Evolutionary conservation across 1,284 basidiomycete genomes (phyloP).

Genomic region (Bjerkandera adusta): DNA sequence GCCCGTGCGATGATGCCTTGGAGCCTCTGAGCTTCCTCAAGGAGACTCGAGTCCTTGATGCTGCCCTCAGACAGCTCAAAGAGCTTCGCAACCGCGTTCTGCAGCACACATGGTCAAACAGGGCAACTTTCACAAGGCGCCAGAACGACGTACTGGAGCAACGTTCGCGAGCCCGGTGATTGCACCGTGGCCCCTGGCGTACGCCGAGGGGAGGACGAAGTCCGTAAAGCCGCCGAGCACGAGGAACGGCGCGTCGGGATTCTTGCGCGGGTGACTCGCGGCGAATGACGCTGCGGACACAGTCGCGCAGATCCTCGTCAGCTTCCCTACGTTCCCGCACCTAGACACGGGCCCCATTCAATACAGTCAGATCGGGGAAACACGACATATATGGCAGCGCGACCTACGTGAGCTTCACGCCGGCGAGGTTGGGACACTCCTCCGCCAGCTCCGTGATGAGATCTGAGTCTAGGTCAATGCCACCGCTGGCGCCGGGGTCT

Average conservation of each 20-base stretch:
- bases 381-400: neutral
- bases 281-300: constrained; percentile 62
- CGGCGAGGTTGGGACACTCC: constrained; percentile 71
- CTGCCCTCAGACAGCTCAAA: constrained; percentile 60
- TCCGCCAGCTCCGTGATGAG: constrained; percentile 76
- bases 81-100: constrained; percentile 63
- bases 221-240: constrained; percentile 58
- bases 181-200: constrained; percentile 48
- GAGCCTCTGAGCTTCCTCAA: constrained; percentile 70
- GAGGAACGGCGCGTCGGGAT: constrained; percentile 60
- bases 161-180: constrained; percentile 59
- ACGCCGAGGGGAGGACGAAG: constrained; percentile 49
- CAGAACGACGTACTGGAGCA: constrained; percentile 36
- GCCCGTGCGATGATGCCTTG: constrained; percentile 81
- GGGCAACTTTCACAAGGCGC: constrained; percentile 10
- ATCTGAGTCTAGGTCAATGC: constrained; percentile 87
- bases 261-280: constrained; percentile 61
- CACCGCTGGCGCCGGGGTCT: constrained; percentile 82
- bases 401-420: constrained; percentile 84
- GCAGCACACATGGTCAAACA: constrained; percentile 5
- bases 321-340: constrained; percentile 88
- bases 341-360: constrained; percentile 46
- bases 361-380: neutral
- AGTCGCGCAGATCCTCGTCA: constrained; percentile 76
- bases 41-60: constrained; percentile 48